These are phyloP conservation scores for Forsythia suspensa DNA, from an alignment of 257 asterid genomes.

Conservation along the genomic window DNA sequence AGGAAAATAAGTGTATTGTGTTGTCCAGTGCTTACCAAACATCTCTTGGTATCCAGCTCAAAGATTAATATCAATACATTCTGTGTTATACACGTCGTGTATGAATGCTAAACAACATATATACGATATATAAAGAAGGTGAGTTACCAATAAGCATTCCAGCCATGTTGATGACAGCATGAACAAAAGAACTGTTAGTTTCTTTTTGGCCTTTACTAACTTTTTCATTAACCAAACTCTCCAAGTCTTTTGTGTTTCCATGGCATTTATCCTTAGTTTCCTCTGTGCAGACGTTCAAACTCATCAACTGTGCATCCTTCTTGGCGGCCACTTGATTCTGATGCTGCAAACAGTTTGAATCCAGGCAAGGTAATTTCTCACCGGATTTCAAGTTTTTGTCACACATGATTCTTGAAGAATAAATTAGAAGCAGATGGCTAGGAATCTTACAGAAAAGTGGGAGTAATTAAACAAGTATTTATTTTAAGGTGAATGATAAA, in stretches of 20 bases:
- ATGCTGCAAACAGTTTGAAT: constrained; percentile 25
- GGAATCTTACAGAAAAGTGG: background rate
- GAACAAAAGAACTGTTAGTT: constrained; percentile 48
- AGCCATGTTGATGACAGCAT: constrained; percentile 71
- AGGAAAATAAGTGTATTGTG: background rate
- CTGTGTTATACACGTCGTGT: background rate
- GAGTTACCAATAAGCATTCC: constrained; percentile 74
- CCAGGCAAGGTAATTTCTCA: constrained; percentile 21
- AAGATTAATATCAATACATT: background rate
- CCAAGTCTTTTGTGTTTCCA: constrained; percentile 35
- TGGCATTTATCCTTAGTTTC: constrained; percentile 9
- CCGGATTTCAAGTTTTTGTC: constrained; percentile 25
- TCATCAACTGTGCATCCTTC: background rate
- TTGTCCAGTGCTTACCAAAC: background rate
- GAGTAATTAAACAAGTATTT: background rate
- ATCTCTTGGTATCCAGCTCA: background rate
- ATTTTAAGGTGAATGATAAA: constrained; percentile 1
- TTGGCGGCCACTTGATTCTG: constrained; percentile 23
- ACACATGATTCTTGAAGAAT: constrained; percentile 28
- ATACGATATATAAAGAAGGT: too few species aligned
- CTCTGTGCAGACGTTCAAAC: constrained; percentile 1
- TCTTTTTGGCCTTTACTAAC: constrained; percentile 16
- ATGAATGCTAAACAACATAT: background rate
- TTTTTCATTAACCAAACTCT: constrained; percentile 32
- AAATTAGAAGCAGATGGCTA: background rate